Evolutionary conservation across 2,329 filamentous ascomycete species (phyloP), one percentile per base, ranked within the genome.

Genomic region (Penicillium freii): DNA sequence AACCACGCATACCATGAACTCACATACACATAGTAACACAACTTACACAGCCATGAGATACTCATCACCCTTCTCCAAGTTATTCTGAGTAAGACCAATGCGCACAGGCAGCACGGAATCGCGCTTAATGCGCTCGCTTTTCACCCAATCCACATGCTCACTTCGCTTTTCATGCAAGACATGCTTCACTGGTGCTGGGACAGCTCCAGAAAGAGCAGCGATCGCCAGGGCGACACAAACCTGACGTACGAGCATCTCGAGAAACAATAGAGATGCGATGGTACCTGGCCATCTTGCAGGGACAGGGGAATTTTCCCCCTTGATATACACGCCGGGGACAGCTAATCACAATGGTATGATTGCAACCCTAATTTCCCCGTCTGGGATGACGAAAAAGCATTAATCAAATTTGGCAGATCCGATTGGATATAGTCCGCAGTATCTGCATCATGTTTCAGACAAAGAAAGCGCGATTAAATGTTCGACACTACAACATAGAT

Each of bases 11-110:
- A 11, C 15, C 9, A 19, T 31, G 5, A 13, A 17, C n/a, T 49
- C 54, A 23, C 19, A 25, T 9, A 17, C 54, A 19, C 23, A 19
- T 9, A 25, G 2, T 11, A 21, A 5, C 34, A 7, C n/a, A 5
- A 59, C 69, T 36, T 63, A 71, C 69, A 80, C 71, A 34, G 77
- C 75, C 75, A 78, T 78, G 17, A 79, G 66, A 23, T 71, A 70
- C 39, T 77, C 74, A 63, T 77, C 71, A n/a, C 76, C 78, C 17
- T 73, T 70, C 13, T 79, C 73, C 15, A 81, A 62, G 53, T 80
- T 80, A 29, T 69, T 69, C 63, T 81, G 78, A n/a, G 71, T 73
- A 49, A 80, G 60, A 19, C 76, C 78, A 61, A 80, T 79, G n/a
- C 77, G 72, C 64, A 80, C 75, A 1, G 78, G 78, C 45, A 80